These are phyloP conservation scores for Glycine tomentella DNA, from an alignment of 306 rosid species.

Conservation along the genomic window DNA sequence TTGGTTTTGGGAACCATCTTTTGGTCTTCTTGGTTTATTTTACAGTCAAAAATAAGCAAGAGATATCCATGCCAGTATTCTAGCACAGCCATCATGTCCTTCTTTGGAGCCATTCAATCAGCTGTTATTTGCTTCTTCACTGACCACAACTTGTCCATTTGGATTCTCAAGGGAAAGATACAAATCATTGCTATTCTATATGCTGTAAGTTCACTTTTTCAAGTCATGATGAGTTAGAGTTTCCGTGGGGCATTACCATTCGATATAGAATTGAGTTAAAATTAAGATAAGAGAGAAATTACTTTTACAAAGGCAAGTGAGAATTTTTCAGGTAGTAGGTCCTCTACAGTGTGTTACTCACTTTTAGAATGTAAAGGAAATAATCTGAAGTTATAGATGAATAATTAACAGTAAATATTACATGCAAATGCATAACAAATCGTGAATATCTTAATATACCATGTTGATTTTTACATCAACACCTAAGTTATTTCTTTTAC, in stretches of 20 bases:
- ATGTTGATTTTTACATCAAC: too few species aligned
- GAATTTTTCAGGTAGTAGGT: too few species aligned
- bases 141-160: conserved; percentile 58
- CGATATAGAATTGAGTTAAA: too few species aligned
- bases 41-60: conserved; percentile 77
- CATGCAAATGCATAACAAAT: not conserved
- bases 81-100: conserved; percentile 86
- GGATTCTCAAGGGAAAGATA: conserved; percentile 75
- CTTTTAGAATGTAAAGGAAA: too few species aligned
- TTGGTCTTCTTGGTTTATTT: conserved; percentile 88
- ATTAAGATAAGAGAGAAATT: too few species aligned
- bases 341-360: too few species aligned
- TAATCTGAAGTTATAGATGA: too few species aligned
- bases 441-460: too few species aligned
- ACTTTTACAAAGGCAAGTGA: too few species aligned
- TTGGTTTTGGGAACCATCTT: conserved; percentile 68
- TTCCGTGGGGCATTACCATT: too few species aligned
- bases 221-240: too few species aligned
- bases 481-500: not conserved
- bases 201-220: conserved; percentile 64
- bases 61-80: conserved; percentile 84
- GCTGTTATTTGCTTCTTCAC: conserved; percentile 67
- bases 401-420: too few species aligned
- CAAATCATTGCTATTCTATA: conserved; percentile 67
- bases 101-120: conserved; percentile 87